phyloP scores from a whole-genome alignment of 1,284 basidiomycete species.

The Tylopilus sp. region DNA sequence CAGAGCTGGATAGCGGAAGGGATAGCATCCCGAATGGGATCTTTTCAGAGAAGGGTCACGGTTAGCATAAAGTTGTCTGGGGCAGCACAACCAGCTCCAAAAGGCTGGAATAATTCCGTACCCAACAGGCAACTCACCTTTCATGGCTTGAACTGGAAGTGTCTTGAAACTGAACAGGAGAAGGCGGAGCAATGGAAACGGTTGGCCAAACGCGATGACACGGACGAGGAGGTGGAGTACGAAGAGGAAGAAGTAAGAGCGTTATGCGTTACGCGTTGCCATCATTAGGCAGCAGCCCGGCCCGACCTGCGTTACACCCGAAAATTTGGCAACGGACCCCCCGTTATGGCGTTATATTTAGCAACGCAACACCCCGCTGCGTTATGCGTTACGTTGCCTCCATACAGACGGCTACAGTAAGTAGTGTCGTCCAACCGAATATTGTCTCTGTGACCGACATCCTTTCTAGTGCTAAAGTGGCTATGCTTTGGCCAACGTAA shows the following conservation, averaged over 20 bases:
- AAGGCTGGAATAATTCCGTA: neutral
- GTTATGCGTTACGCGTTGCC: neutral
- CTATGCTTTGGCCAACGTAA: neutral
- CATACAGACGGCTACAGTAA: neutral
- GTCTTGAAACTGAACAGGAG: neutral
- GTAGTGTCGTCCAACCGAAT: neutral
- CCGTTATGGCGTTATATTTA: too few relatives aligned
- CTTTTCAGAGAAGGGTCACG: neutral
- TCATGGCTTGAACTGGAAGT: neutral
- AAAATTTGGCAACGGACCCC: too few relatives aligned
- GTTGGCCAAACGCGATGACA: neutral
- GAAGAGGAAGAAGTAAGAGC: neutral
- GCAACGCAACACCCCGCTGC: too few relatives aligned
- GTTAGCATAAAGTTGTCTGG: neutral
- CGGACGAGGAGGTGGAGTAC: neutral
- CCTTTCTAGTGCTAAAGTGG: slow-evolving; percentile 22
- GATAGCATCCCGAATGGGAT: too few relatives aligned
- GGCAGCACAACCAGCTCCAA: neutral
- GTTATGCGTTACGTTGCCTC: too few relatives aligned
- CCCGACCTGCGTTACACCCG: neutral
- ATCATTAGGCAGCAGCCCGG: neutral
- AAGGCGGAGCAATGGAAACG: neutral
- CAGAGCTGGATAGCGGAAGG: too few relatives aligned
- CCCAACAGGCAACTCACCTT: neutral
- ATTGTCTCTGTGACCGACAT: neutral